phyloP scores from a whole-genome alignment of 2,329 filamentous ascomycete species.

The Fusarium sp. region DNA sequence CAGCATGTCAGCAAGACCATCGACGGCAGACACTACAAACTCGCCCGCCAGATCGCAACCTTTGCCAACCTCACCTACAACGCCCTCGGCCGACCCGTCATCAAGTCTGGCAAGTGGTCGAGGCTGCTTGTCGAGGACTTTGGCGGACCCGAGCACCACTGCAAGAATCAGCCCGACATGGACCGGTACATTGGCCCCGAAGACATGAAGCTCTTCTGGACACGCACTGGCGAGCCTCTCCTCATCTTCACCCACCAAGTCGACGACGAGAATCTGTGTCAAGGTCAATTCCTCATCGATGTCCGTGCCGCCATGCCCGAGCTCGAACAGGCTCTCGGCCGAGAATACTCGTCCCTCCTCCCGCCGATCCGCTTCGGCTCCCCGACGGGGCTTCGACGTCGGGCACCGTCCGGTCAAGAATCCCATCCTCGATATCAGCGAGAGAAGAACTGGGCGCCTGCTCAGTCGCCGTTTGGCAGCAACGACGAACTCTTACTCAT shows the following conservation, averaged over 20 bases:
- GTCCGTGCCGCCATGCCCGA: conserved; percentile 34
- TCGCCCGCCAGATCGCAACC: conserved; percentile 30
- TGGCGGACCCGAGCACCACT: conserved; percentile 31
- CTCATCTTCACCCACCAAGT: conserved; percentile 38
- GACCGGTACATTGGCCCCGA: conserved; percentile 34
- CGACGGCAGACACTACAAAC: conserved; percentile 14
- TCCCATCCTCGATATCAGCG: conserved; percentile 28
- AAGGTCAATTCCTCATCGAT: conserved; percentile 35
- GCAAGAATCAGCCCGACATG: conserved; percentile 30
- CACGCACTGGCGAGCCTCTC: conserved; percentile 30
- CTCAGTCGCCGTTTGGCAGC: conserved; percentile 25
- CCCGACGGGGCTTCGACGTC: conserved; percentile 20
- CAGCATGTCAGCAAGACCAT: conserved; percentile 17
- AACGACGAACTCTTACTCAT: conserved; percentile 28
- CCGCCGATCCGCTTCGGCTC: conserved; percentile 25
- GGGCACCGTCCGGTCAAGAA: conserved; percentile 24
- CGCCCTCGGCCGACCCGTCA: conserved; percentile 7
- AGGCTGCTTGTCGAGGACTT: conserved; percentile 28
- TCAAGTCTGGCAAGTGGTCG: conserved; percentile 22
- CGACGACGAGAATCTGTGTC: conserved; percentile 28
- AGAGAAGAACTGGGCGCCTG: conserved; percentile 37
- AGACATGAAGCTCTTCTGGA: conserved; percentile 41
- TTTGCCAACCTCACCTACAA: conserved; percentile 31
- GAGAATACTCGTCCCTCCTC: conserved; percentile 5
- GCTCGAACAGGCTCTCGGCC: conserved; percentile 19